These are phyloP conservation scores for Cynara cardunculus DNA, from an alignment of 129 eudicot species.

Conservation along the genomic window DNA sequence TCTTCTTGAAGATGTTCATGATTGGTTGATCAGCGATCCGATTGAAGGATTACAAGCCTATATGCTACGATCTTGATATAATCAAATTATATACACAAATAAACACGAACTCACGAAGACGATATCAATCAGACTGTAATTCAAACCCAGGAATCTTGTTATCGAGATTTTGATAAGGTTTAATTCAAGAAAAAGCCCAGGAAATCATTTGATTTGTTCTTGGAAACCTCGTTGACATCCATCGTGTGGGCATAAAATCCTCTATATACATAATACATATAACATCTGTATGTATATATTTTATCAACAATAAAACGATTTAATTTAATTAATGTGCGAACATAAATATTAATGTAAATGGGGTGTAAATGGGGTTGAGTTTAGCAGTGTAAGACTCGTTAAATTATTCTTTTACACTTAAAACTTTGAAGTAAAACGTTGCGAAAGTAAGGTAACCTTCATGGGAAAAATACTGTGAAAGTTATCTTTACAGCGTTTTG, in stretches of 20 bases:
- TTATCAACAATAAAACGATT: too few relatives aligned
- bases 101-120: not conserved
- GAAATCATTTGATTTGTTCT: constrained; percentile 4
- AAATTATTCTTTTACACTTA: too few relatives aligned
- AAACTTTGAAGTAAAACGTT: too few relatives aligned
- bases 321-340: too few relatives aligned
- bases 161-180: constrained; percentile 15
- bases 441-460: too few relatives aligned
- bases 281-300: too few relatives aligned
- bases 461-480: too few relatives aligned
- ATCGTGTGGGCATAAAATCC: not conserved
- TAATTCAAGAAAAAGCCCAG: not conserved
- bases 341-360: too few relatives aligned
- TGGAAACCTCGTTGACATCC: constrained; percentile 16
- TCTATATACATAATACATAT: not conserved
- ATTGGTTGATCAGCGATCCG: constrained; percentile 28
- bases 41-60: constrained; percentile 4
- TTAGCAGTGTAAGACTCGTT: too few relatives aligned
- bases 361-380: too few relatives aligned
- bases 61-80: not conserved
- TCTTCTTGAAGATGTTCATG: constrained; percentile 84
- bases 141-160: not conserved
- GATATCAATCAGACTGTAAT: constrained; percentile 3
- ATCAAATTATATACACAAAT: not conserved
- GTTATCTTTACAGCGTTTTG: too few relatives aligned